Base-by-base conservation (phyloP, 768 basidiomycete genomes). In the Exsudoporus frostii region DNA sequence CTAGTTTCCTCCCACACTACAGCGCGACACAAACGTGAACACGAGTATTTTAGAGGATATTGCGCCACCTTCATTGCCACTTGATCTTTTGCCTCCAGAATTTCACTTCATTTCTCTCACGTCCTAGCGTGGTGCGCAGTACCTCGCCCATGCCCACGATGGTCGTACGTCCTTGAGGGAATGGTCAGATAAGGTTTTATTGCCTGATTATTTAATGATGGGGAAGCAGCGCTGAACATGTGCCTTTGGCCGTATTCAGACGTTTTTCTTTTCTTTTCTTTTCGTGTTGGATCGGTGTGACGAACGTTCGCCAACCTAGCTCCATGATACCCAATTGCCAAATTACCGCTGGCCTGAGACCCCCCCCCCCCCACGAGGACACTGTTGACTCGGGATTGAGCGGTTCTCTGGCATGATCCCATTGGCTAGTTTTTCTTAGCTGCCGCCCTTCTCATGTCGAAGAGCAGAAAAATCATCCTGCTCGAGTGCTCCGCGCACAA, bases 121-220 rank as follows among this genome's bases (percentile, higher is more conserved):
- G 56, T 59, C 33, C 32, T 27, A 42, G 51, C 42, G 15, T 67
- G 46, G 46, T 51, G 45, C 36, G 47, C 45, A 53, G 45, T 50
- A 43, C 54, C 52, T 57, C 40, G 41, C 45, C 40, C 40, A 46
- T 57, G 51, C 47, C 56, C 59, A 59, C 50, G 62, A 51, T 56
- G 60, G 36, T 52, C 50, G 37, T 45, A 49, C 38, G 15, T 24
- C 47, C 32, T 53, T 34, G 53, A 56, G 42, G 51, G 41, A 52
- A 38, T 38, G 40, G 40, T 57, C 55, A 55, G 48, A 60, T 58
- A 60, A 63, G 58, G 60, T 54, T 61, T 60, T 54, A 63, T 55
- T 54, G 25, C 38, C 39, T 32, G 20, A 49, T 62, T 50, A 43
- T 63, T 60, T 46, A 42, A 52, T 62, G 44, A 41, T 42, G 22